Conservation (phyloP, 495 filamentous ascomycete species). For the Talaromyces thailandensis region DNA sequence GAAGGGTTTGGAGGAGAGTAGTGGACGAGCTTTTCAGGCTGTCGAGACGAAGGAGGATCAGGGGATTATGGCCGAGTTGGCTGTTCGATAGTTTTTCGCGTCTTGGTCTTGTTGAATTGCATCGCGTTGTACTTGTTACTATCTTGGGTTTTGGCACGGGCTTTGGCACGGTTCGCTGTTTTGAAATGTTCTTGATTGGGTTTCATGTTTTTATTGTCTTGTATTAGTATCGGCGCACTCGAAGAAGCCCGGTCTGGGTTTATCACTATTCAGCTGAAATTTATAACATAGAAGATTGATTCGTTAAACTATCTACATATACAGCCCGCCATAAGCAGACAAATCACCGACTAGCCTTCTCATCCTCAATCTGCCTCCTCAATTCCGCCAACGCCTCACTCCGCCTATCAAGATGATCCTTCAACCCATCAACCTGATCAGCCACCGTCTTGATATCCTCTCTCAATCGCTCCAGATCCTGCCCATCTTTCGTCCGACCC, state of each 20-base stretch:
- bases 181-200: not conserved
- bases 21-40: constrained; percentile 30
- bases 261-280: not conserved
- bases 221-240: not conserved
- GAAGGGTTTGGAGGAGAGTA: constrained; percentile 48
- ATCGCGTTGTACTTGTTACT: not conserved
- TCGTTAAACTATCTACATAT: not conserved
- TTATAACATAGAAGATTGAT: not conserved
- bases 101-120: not conserved
- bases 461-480: constrained; percentile 28
- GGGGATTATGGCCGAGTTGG: constrained; percentile 22
- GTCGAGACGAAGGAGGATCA: constrained; percentile 35
- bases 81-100: constrained; percentile 10
- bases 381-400: constrained; percentile 34
- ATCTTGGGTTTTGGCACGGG: not conserved
- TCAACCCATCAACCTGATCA: constrained; percentile 45
- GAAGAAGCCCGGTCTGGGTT: not conserved
- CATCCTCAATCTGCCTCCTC: constrained; percentile 38
- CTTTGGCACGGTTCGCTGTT: not conserved
- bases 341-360: constrained; percentile 28
- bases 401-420: constrained; percentile 36
- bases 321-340: not conserved
- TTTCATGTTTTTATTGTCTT: not conserved
- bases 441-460: constrained; percentile 41
- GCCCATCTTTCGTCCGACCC: constrained; percentile 35